Percentiles rank a stretch among this genome's conserved stretches.
Evolutionary conservation across 495 filamentous ascomycete genomes (phyloP).

Genomic region (Filosporella fistucella): DNA sequence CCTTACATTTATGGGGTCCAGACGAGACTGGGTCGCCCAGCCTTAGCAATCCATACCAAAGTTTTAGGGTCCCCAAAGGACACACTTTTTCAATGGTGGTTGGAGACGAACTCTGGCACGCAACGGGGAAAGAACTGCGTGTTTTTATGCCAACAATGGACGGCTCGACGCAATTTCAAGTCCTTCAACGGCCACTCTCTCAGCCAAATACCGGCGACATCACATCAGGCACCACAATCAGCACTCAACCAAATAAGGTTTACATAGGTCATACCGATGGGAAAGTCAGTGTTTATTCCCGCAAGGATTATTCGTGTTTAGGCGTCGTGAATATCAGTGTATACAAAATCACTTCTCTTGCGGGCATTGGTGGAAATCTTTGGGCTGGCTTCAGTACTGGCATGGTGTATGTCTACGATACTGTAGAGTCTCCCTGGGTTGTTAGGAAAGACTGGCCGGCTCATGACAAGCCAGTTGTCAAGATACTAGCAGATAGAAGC

Average conservation of each 20-base stretch:
- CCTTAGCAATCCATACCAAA: constrained; percentile 58
- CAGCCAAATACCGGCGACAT: constrained; percentile 72
- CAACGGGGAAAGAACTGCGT: constrained; percentile 80
- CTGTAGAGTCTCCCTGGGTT: constrained; percentile 73
- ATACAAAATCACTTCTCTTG: constrained; percentile 91
- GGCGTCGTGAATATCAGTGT: constrained; percentile 78
- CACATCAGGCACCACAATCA: constrained; percentile 76
- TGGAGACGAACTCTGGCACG: constrained; percentile 80
- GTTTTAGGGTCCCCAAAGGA: constrained; percentile 69
- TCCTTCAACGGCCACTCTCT: constrained; percentile 62
- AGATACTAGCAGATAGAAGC: constrained; percentile 71
- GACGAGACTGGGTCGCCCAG: constrained; percentile 71
- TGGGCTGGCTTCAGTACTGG: constrained; percentile 96
- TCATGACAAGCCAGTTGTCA: constrained; percentile 75
- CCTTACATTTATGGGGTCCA: constrained; percentile 80
- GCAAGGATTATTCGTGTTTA: constrained; percentile 66
- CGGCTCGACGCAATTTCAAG: constrained; percentile 59
- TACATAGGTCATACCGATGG: constrained; percentile 93
- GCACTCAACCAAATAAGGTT: constrained; percentile 70
- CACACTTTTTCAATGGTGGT: constrained; percentile 85
- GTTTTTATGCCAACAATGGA: constrained; percentile 74
- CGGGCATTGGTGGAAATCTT: constrained; percentile 75
- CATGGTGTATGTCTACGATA: constrained; percentile 93
- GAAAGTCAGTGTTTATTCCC: constrained; percentile 88
- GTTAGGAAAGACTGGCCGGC: constrained; percentile 93